Evolutionary conservation across 192 early-diverging fungal species (phyloP).

Genomic region (Gryganskiella cystojenkinii): DNA sequence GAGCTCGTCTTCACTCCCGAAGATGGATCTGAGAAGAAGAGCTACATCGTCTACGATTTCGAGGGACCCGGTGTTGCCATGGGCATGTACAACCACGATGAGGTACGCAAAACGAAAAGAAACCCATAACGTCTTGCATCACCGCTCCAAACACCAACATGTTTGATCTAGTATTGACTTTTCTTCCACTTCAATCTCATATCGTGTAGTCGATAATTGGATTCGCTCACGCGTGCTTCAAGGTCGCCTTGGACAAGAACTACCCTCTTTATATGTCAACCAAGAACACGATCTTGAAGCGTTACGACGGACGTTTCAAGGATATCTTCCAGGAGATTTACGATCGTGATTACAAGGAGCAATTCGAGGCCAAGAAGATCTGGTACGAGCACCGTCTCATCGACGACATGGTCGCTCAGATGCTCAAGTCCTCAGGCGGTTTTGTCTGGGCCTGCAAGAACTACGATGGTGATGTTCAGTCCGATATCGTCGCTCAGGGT

Average conservation of each 20-base stretch:
- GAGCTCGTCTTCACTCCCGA: conserved; percentile 88
- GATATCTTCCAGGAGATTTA: conserved; percentile 95
- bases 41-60: conserved; percentile 85
- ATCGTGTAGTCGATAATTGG: conserved; percentile 84
- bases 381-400: conserved; percentile 99
- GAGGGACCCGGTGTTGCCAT: conserved; percentile 88
- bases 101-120: too few species aligned
- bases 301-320: conserved; percentile 98
- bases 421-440: conserved; percentile 93
- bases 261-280: conserved; percentile 96
- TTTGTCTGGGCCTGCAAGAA: conserved; percentile 97
- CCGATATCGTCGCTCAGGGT: conserved; percentile 96
- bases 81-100: conserved; percentile 95
- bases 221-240: conserved; percentile 94
- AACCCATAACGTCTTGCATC: too few species aligned
- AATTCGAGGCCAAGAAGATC: conserved; percentile 87
- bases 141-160: too few species aligned
- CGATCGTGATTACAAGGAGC: conserved; percentile 81
- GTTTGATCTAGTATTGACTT: too few species aligned
- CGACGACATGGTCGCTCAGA: conserved; percentile 99
- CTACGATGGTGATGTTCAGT: conserved; percentile 97
- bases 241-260: conserved; percentile 89
- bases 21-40: conserved; percentile 71
- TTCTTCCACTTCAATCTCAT: too few species aligned
- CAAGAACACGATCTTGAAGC: conserved; percentile 98